A percentile compares a stretch with the other conserved stretches of the same genome.
Evolutionary conservation across 768 basidiomycete species (phyloP).

Genomic region (Naematelia encephala): DNA sequence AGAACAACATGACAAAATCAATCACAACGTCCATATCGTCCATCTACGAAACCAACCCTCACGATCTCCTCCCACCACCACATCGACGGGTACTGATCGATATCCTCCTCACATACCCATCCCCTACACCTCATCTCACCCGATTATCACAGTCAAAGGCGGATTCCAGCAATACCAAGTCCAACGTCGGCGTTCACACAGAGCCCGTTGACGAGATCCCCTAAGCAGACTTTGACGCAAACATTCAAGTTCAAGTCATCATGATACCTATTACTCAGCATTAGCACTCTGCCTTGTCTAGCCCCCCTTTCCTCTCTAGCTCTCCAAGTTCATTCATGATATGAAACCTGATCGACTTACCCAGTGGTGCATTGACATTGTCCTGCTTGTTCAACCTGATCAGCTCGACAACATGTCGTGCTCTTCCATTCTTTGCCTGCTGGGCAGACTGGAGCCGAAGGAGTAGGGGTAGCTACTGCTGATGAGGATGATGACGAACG

Average conservation of each 20-base stretch:
- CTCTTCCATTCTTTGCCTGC: conserved; percentile 7
- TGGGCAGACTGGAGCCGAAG: conserved; percentile 5
- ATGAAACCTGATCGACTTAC: conserved; percentile 3
- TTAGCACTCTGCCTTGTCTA: no score
- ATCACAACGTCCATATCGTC: no score
- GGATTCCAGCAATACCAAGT: neutral
- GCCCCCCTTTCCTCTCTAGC: no score
- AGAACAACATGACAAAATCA: no score
- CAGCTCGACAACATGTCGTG: conserved; percentile 10
- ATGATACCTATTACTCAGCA: neutral
- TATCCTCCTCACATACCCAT: no score
- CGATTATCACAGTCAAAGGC: neutral
- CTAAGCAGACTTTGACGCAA: conserved; percentile 3
- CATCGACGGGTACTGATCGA: no score
- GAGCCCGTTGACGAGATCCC: neutral
- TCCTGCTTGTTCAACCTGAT: conserved; percentile 14
- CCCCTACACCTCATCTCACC: no score
- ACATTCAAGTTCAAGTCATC: conserved; percentile 2
- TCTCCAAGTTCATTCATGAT: neutral
- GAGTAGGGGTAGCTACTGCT: neutral
- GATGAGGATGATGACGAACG: neutral
- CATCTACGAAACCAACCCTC: no score
- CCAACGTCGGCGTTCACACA: neutral
- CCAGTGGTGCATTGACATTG: conserved; percentile 15
- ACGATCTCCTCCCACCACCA: no score